These are phyloP conservation scores for Diaporthe vexans DNA, from an alignment of 2,329 filamentous ascomycete species.

Conservation along the genomic window DNA sequence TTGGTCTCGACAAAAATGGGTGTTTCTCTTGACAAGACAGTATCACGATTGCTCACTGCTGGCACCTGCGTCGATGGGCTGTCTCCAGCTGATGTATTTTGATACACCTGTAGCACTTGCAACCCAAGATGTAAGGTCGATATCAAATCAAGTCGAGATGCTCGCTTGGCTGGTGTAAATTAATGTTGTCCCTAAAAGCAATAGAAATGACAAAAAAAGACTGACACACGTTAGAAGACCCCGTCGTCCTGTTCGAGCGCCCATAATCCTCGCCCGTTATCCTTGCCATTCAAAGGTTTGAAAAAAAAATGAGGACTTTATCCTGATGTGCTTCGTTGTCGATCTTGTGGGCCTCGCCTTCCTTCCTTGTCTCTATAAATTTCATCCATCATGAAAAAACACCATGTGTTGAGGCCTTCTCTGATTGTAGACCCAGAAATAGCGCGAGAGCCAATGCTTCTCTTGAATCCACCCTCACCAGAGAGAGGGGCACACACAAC, in stretches of 20 bases:
- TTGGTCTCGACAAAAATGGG: no score
- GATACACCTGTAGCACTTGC: background rate
- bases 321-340: constrained; percentile 23
- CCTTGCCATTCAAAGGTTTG: background rate
- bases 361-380: constrained; percentile 19
- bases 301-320: background rate
- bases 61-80: no score
- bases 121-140: background rate
- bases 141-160: background rate
- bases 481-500: background rate
- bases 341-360: constrained; percentile 18
- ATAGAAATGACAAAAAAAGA: constrained; percentile 19
- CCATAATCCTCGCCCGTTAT: background rate
- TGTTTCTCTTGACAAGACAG: no score
- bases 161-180: constrained; percentile 23
- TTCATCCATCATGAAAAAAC: constrained; percentile 9
- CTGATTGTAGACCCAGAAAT: background rate
- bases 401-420: background rate
- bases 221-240: constrained; percentile 31
- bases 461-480: constrained; percentile 18
- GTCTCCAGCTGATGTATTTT: background rate
- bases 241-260: constrained; percentile 8
- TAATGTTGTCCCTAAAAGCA: constrained; percentile 28
- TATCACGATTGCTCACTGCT: background rate
- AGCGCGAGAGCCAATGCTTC: constrained; percentile 25